Percentiles rank a stretch among this genome's conserved stretches.
Conservation (phyloP, 768 basidiomycete species). For the Leccinellum albellum region DNA sequence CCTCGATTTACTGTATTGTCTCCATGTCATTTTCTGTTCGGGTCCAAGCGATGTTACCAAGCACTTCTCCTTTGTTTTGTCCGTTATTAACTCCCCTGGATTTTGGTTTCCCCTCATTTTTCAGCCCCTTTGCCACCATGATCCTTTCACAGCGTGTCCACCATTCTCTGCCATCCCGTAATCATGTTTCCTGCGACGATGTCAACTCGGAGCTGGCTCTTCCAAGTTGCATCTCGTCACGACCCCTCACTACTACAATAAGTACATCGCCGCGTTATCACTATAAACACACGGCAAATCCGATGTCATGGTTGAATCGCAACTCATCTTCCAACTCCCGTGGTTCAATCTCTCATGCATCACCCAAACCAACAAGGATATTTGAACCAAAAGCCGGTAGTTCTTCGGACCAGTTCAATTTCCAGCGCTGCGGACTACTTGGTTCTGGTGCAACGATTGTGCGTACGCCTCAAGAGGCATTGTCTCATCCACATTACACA, state of each 20-base stretch:
- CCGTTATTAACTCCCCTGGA: constrained; percentile 6
- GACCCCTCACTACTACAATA: constrained; percentile 27
- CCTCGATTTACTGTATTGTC: constrained; percentile 17
- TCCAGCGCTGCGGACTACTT: constrained; percentile 45
- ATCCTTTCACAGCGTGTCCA: constrained; percentile 22
- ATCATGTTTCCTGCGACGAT: no score
- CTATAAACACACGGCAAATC: constrained; percentile 37
- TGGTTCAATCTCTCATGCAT: constrained; percentile 23
- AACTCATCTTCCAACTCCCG: constrained; percentile 32
- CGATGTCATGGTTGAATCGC: constrained; percentile 43
- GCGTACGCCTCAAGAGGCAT: constrained; percentile 75
- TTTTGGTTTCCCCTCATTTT: neutral
- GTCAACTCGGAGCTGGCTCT: constrained; percentile 28
- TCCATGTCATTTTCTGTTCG: constrained; percentile 5
- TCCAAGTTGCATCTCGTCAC: constrained; percentile 6
- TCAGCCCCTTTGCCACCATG: constrained; percentile 19
- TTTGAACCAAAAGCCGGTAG: constrained; percentile 41
- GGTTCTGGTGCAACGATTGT: constrained; percentile 76
- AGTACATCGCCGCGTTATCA: constrained; percentile 26
- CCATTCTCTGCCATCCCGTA: constrained; percentile 9
- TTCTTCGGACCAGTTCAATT: constrained; percentile 29
- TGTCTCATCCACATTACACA: constrained; percentile 34
- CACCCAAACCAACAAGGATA: constrained; percentile 39
- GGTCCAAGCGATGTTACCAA: constrained; percentile 3
- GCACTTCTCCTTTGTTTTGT: constrained; percentile 7